These are phyloP conservation scores for Metschnikowia kunwiensis DNA, from an alignment of 805 yeast genomes.

Conservation along the genomic window DNA sequence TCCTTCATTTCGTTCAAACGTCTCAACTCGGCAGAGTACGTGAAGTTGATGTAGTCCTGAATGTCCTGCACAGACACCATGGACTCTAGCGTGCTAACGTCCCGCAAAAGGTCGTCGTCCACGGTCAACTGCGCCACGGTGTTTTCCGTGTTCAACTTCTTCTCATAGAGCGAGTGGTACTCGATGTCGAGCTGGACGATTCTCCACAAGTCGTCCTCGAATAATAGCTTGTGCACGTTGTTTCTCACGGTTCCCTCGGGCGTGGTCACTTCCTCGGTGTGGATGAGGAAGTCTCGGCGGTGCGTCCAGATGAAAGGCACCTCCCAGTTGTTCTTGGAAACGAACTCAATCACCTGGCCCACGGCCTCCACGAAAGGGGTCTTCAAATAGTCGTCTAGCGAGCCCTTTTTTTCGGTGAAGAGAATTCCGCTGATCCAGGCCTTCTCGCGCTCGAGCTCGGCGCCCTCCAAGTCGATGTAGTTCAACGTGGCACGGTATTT, in stretches of 20 bases:
- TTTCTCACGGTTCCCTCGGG: constrained; percentile 36
- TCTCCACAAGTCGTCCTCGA: constrained; percentile 90
- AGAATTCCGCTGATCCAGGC: constrained; percentile 75
- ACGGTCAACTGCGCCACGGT: constrained; percentile 52
- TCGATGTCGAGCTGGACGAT: constrained; percentile 83
- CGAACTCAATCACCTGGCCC: constrained; percentile 62
- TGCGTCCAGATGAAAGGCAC: constrained; percentile 96
- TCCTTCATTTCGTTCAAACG: constrained; percentile 33
- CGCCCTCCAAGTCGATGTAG: constrained; percentile 64
- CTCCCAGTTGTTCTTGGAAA: constrained; percentile 76
- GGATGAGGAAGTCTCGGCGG: constrained; percentile 81
- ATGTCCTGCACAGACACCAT: constrained; percentile 85
- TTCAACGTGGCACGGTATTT: constrained; percentile 64
- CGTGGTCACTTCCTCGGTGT: constrained; percentile 45
- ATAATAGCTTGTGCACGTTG: constrained; percentile 50
- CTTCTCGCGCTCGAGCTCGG: constrained; percentile 69
- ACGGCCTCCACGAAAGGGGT: constrained; percentile 68
- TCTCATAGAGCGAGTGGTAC: constrained; percentile 78
- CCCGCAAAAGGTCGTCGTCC: constrained; percentile 56
- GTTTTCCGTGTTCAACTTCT: constrained; percentile 59
- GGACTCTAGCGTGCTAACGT: constrained; percentile 52
- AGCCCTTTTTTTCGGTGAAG: constrained; percentile 51
- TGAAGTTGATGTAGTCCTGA: constrained; percentile 76
- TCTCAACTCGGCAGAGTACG: constrained; percentile 57
- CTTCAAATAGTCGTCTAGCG: constrained; percentile 37